Conservation (phyloP, 2,329 filamentous ascomycete genomes). For the Didymella segeticola region DNA sequence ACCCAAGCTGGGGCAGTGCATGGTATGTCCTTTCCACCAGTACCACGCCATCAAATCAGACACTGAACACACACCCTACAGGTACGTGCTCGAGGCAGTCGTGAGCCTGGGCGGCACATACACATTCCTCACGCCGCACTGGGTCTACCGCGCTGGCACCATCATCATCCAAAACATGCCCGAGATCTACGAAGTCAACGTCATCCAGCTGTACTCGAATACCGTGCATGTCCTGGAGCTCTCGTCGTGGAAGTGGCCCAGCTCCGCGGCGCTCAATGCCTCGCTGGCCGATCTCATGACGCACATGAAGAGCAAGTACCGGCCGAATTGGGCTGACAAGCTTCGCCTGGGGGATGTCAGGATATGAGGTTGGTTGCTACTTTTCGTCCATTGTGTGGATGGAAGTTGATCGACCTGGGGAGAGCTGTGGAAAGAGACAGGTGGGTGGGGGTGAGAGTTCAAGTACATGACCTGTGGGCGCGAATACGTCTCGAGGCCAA, state of each 20-base stretch:
- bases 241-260: constrained; percentile 45
- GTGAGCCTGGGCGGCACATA: constrained; percentile 41
- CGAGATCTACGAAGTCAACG: constrained; percentile 36
- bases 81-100: constrained; percentile 38
- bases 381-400: background rate
- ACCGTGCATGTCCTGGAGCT: constrained; percentile 44
- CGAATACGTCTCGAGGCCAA: too few species aligned
- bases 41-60: too few species aligned
- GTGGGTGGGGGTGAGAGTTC: too few species aligned
- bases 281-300: constrained; percentile 42
- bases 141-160: constrained; percentile 44
- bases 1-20: constrained; percentile 43
- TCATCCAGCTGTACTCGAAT: constrained; percentile 46
- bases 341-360: constrained; percentile 37
- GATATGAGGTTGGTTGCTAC: too few species aligned
- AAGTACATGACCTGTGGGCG: too few species aligned
- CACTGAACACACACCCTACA: background rate
- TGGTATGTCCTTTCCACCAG: constrained; percentile 30
- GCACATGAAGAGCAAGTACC: constrained; percentile 41
- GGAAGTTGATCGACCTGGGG: too few species aligned
- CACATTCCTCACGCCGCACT: constrained; percentile 44
- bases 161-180: constrained; percentile 44
- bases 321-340: constrained; percentile 37
- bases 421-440: too few species aligned
- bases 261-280: constrained; percentile 36